These are phyloP conservation scores for Taphrina sp. DNA, from an alignment of 1,139 yeast species.

Conservation along the genomic window DNA sequence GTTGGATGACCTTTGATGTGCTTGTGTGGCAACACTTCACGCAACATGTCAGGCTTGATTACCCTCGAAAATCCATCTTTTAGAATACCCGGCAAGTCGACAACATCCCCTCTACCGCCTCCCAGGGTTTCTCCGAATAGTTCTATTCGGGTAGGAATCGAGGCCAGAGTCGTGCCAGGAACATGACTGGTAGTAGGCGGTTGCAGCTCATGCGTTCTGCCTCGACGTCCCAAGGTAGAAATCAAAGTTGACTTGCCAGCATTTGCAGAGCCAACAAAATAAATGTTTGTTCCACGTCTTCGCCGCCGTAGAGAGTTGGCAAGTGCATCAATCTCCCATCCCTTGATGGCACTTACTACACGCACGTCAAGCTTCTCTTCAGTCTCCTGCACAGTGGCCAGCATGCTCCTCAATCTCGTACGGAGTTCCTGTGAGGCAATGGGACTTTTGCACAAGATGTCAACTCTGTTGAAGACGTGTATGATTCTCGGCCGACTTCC, in stretches of 20 bases:
- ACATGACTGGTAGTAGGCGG: constrained; percentile 16
- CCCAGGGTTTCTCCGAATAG: constrained; percentile 16
- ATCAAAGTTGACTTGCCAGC: constrained; percentile 29
- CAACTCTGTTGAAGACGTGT: constrained; percentile 27
- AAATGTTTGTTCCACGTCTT: constrained; percentile 21
- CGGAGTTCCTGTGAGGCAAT: background rate
- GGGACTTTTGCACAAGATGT: constrained; percentile 16
- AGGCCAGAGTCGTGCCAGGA: constrained; percentile 26
- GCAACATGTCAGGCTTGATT: constrained; percentile 8
- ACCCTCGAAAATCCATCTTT: constrained; percentile 9
- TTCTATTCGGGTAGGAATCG: constrained; percentile 12
- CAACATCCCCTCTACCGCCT: constrained; percentile 14
- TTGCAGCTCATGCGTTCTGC: background rate
- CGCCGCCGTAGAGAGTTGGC: constrained; percentile 16
- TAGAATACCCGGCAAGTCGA: constrained; percentile 27
- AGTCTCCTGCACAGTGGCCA: background rate
- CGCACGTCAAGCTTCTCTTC: constrained; percentile 8
- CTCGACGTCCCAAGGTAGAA: constrained; percentile 4
- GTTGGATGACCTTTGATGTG: constrained; percentile 9
- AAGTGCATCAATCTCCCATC: constrained; percentile 20
- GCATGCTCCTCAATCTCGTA: background rate
- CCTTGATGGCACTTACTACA: constrained; percentile 18
- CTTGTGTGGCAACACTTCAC: constrained; percentile 17
- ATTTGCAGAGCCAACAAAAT: constrained; percentile 25
- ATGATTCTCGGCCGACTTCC: constrained; percentile 22